Percentiles rank a stretch among this genome's conserved stretches.
These are phyloP conservation scores for Skeletonema costatum DNA, from an alignment of 108 stramenopile species.

Conservation along the genomic window DNA sequence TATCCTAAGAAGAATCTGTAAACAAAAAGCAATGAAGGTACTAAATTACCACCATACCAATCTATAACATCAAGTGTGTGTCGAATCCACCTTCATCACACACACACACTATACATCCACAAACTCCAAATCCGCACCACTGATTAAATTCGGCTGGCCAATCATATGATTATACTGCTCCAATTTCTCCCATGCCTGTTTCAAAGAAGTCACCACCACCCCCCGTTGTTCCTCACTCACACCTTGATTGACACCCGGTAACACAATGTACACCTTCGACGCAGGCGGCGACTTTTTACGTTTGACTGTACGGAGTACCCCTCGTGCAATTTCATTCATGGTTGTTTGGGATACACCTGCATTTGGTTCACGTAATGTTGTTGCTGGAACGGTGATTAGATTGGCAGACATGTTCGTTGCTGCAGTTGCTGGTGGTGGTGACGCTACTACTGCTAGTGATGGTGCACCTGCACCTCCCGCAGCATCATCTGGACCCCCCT, in stretches of 20 bases:
- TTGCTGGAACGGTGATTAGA: slow-evolving; percentile 39
- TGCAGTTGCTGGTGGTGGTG: not conserved
- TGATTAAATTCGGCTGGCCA: slow-evolving; percentile 28
- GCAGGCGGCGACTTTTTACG: slow-evolving; percentile 15
- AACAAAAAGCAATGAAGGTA: too few species aligned
- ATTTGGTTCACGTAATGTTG: not conserved
- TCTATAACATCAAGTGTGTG: too few species aligned
- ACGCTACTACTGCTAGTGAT: not conserved
- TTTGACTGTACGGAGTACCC: slow-evolving; percentile 23
- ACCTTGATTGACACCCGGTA: slow-evolving; percentile 1
- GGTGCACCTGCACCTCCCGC: slow-evolving; percentile 3
- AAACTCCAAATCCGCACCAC: slow-evolving; percentile 21
- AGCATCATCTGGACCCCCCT: slow-evolving; percentile 1
- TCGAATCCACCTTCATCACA: not conserved
- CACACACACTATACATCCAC: not conserved
- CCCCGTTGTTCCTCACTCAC: not conserved
- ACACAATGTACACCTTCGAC: slow-evolving; percentile 7
- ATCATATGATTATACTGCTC: slow-evolving; percentile 47
- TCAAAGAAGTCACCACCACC: slow-evolving; percentile 9
- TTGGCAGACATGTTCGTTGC: slow-evolving; percentile 31
- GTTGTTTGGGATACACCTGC: slow-evolving; percentile 26
- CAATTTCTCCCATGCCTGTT: slow-evolving; percentile 23
- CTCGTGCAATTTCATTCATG: slow-evolving; percentile 35
- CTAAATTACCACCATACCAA: too few species aligned
- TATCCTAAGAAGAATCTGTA: too few species aligned